Base-by-base conservation (phyloP, 257 asterid genomes). In the Sherardia arvensis region DNA sequence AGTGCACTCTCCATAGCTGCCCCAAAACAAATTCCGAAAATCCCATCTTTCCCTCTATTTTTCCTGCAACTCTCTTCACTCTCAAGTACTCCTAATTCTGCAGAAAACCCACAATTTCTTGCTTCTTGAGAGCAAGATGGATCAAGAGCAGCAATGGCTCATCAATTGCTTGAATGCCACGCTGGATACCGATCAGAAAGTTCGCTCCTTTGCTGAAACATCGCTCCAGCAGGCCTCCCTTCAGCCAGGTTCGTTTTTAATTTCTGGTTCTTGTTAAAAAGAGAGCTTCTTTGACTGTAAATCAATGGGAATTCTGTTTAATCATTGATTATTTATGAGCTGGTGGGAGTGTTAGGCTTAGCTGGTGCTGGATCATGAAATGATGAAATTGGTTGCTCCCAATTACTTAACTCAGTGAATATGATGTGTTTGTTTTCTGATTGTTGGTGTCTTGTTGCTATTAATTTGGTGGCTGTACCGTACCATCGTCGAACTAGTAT, bases 221-320 rank as follows among this genome's bases (percentile, higher is more conserved):
- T 90, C 97, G 28, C 91, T 93, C 15, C 86, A 78, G 22, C 97
- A 89, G 78, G 97, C 95, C n/a, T 77, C 96, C n/a, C 83, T 81
- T 71, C 99, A 85, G 71, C 77, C 95, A 63, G 95, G 97, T 85
- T 64, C 29, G 2, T 29, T 3, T 64, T 51, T 53, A 5, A 3
- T 22, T 65, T 2, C 14, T 7, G 3, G 2, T 33, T 65, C 27
- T 28, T 51, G n/a, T 27, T 48, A 12, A 17, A 4, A 14, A 45
- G 40, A 8, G 29, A 3, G 18, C 14, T 1, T 61, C 1, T 62
- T 8, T 62, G 6, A 43, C 14, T 43, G 66, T 40, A 20, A 62
- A 10, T 17, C 38, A 6, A 17, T 40, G 56, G 18, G 10, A 40
- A 63, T 29, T 15, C 51, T 17, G 22, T 7, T 62, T 8, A 3